Conservation (phyloP, 2,329 filamentous ascomycete genomes). For the Penicillium sp. region DNA sequence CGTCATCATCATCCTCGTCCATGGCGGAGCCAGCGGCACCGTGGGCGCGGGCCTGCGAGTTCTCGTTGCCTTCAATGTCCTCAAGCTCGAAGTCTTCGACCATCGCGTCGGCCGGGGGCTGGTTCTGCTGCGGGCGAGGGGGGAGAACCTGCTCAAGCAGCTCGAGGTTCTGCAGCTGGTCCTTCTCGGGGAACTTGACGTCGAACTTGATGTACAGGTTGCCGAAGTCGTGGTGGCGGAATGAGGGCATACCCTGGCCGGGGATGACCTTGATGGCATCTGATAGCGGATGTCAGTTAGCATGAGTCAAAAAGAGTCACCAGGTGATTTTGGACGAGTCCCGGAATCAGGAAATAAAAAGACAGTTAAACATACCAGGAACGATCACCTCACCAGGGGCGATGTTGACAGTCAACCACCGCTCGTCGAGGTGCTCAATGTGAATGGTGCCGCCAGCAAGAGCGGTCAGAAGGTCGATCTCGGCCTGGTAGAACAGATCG, state of each 20-base stretch:
- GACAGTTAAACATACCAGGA: slow-evolving; percentile 68
- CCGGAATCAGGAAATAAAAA: slow-evolving; percentile 11
- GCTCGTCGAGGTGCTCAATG: slow-evolving; percentile 95
- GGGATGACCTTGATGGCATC: slow-evolving; percentile 92
- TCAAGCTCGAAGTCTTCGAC: slow-evolving; percentile 87
- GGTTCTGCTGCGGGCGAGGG: slow-evolving; percentile 66
- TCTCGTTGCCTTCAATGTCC: slow-evolving; percentile 75
- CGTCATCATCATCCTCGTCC: slow-evolving; percentile 73
- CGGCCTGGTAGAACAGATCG: slow-evolving; percentile 91
- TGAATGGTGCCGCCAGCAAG: slow-evolving; percentile 88
- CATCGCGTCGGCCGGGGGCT: slow-evolving; percentile 84
- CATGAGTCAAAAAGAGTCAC: slow-evolving; percentile 13
- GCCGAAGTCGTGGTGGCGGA: slow-evolving; percentile 90
- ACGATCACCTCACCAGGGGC: slow-evolving; percentile 92
- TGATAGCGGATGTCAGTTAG: slow-evolving; percentile 45
- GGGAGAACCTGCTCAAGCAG: slow-evolving; percentile 86
- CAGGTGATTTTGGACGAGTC: background rate
- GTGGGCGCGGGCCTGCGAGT: slow-evolving; percentile 69
- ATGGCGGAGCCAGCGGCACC: slow-evolving; percentile 61
- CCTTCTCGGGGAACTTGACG: slow-evolving; percentile 91
- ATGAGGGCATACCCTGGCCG: slow-evolving; percentile 96
- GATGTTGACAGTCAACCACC: slow-evolving; percentile 94
- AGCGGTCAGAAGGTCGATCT: slow-evolving; percentile 94
- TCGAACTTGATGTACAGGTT: slow-evolving; percentile 98
- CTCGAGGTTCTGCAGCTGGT: slow-evolving; percentile 72